Evolutionary conservation across 768 basidiomycete species (phyloP), one percentile per base, ranked within the genome.

Genomic region (Coprinellus aureogranulatus): DNA sequence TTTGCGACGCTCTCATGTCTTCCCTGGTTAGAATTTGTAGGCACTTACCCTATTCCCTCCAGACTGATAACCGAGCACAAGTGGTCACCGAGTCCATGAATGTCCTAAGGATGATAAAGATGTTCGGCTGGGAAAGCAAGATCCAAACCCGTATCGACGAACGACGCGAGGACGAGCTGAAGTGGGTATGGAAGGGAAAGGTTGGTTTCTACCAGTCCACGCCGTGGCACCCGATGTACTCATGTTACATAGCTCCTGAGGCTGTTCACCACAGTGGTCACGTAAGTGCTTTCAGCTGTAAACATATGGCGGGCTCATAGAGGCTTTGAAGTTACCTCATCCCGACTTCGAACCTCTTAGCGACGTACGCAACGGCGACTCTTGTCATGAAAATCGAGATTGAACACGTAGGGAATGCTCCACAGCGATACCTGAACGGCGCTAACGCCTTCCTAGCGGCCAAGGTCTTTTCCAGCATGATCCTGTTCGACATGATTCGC

Each of bases 71-170:
- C 18, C 73, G 88, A 37, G 82, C 89, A 0, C 81, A 87, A 63
- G 70, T 75, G 1, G 81, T 89, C 37, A 83, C 85, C 4, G 87
- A 89, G 85, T 85, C 75, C 4, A 73, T 85, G 64, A 80, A 78
- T 54, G 80, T 83, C 20, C 68, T 88, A 14, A 80, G 87, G n/a
- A 88, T 89, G 83, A 74, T 88, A 65, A 90, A 90, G 68, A 71
- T 90, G 40, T 90, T 90, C 62, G 89, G 79, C 14, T 82, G 89
- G 80, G 80, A 87, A 75, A 78, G 79, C 53, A 78, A 83, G 47
- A 81, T 88, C 68, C 75, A 78, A 41, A 68, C 77, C 4, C 75
- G 74, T 46, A 73, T 92, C 39, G 70, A 73, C 11, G 76, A 77
- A 45, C 84, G 85, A 62, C 79, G 89, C 58, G 83, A 87, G 44